Evolutionary conservation across 345 rosid genomes (phyloP).

Genomic region (Boechera retrofracta): DNA sequence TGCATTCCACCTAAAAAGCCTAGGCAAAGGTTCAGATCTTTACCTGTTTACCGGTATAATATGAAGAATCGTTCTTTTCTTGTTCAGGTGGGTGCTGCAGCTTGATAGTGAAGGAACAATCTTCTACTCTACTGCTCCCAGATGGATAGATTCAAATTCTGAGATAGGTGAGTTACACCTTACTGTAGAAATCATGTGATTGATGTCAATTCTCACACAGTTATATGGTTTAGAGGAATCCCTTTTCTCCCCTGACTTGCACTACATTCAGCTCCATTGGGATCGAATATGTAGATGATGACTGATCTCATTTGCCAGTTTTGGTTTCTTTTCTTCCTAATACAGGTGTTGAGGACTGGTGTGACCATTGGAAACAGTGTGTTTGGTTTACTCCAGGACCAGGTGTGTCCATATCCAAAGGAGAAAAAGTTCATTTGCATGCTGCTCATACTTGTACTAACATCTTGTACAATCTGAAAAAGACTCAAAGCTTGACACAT

Average conservation of each 20-base stretch:
- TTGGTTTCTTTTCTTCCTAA: conserved; percentile 7
- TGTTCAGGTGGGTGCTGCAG: conserved; percentile 91
- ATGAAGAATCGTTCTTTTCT: conserved; percentile 16
- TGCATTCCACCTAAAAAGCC: not conserved
- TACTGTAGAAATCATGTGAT: not conserved
- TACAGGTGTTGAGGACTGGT: conserved; percentile 73
- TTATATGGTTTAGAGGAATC: conserved; percentile 12
- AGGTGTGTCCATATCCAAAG: conserved; percentile 59
- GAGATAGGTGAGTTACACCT: conserved; percentile 51
- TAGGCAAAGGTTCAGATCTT: conserved; percentile 5
- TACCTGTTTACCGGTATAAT: conserved; percentile 6
- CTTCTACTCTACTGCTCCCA: conserved; percentile 89
- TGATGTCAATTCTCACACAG: conserved; percentile 13
- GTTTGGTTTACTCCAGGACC: conserved; percentile 79
- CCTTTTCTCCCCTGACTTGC: conserved; percentile 9
- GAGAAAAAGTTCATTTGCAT: conserved; percentile 59
- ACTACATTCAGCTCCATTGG: conserved; percentile 1
- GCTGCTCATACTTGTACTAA: conserved; percentile 72
- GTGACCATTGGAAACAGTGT: conserved; percentile 99
- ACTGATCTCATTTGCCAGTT: conserved; percentile 12
- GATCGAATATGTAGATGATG: conserved; percentile 3
- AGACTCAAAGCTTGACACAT: conserved; percentile 39
- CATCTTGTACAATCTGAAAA: conserved; percentile 64
- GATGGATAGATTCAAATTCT: conserved; percentile 65
- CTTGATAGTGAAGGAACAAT: conserved; percentile 84